These are phyloP conservation scores for Rhodomyrtus psidioides DNA, from an alignment of 441 rosid genomes.

Conservation along the genomic window DNA sequence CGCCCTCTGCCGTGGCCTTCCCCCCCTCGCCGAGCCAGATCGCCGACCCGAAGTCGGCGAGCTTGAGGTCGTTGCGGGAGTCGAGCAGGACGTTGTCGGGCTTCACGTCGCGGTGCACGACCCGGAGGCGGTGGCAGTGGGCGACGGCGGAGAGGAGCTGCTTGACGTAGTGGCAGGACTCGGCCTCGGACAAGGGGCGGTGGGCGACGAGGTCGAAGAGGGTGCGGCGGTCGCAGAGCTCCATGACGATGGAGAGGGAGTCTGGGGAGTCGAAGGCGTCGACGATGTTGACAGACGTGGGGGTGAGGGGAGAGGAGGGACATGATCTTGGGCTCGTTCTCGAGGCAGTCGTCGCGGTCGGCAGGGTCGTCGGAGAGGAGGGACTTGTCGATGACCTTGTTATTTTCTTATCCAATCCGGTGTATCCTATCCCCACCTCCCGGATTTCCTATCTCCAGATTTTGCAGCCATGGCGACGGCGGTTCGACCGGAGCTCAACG, in stretches of 20 bases:
- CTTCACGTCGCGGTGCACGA: conserved; percentile 59
- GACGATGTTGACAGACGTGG: conserved; percentile 52
- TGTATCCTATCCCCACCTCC: too few species aligned
- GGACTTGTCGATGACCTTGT: conserved; percentile 52
- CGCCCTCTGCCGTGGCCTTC: conserved; percentile 25
- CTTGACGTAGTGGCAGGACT: conserved; percentile 21
- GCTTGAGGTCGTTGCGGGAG: conserved; percentile 18
- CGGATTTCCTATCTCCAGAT: too few species aligned
- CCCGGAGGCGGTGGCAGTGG: conserved; percentile 44
- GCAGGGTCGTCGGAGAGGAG: conserved; percentile 44
- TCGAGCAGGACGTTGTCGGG: conserved; percentile 49
- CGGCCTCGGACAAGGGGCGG: conserved; percentile 20
- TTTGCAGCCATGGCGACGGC: too few species aligned
- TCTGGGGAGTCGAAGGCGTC: conserved; percentile 57
- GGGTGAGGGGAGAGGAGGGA: conserved; percentile 57
- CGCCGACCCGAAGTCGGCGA: conserved; percentile 64
- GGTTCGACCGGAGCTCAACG: too few species aligned
- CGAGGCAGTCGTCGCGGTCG: conserved; percentile 70
- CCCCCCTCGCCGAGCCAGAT: conserved; percentile 35
- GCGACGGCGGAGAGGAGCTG: conserved; percentile 40
- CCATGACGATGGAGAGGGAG: conserved; percentile 48
- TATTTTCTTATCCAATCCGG: too few species aligned
- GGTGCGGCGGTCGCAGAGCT: conserved; percentile 51
- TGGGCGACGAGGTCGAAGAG: conserved; percentile 42
- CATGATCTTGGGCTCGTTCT: conserved; percentile 72